Conservation (phyloP, 2,329 filamentous ascomycete species). For the Sporothrix sp. region DNA sequence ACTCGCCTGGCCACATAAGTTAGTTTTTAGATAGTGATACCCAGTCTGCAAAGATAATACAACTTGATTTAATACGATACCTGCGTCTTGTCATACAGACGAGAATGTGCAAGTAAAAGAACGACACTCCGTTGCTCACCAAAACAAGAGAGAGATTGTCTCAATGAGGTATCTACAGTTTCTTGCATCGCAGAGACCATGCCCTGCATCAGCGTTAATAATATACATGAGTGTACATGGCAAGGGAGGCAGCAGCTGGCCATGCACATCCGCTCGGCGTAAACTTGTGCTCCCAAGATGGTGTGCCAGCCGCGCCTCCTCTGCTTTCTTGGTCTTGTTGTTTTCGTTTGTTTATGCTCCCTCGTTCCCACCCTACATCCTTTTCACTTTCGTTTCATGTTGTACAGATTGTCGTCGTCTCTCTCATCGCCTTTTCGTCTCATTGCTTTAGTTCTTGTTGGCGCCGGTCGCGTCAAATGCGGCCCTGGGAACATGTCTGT, state of each 20-base stretch:
- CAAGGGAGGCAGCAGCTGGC: neutral
- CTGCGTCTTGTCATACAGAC: too few relatives aligned
- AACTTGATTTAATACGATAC: too few relatives aligned
- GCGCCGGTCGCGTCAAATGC: constrained; percentile 26
- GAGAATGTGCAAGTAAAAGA: too few relatives aligned
- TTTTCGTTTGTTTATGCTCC: neutral
- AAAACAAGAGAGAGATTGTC: constrained; percentile 1
- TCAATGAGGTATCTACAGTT: neutral
- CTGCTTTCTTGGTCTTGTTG: neutral
- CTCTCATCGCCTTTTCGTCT: neutral
- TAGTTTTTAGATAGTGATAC: neutral
- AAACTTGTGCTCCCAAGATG: too few relatives aligned
- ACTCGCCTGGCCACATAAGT: neutral
- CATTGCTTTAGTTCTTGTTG: constrained; percentile 20
- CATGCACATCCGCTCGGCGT: too few relatives aligned
- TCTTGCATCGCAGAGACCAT: neutral
- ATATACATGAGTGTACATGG: constrained; percentile 7
- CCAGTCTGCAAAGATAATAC: too few relatives aligned
- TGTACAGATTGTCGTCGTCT: constrained; percentile 1
- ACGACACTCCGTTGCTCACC: too few relatives aligned
- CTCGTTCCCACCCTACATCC: neutral
- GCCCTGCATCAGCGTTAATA: neutral
- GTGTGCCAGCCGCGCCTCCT: neutral
- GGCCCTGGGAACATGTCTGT: constrained; percentile 19
- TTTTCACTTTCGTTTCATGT: neutral